Conservation (phyloP, 2,329 filamentous ascomycete species). For the Colletotrichum phormii region DNA sequence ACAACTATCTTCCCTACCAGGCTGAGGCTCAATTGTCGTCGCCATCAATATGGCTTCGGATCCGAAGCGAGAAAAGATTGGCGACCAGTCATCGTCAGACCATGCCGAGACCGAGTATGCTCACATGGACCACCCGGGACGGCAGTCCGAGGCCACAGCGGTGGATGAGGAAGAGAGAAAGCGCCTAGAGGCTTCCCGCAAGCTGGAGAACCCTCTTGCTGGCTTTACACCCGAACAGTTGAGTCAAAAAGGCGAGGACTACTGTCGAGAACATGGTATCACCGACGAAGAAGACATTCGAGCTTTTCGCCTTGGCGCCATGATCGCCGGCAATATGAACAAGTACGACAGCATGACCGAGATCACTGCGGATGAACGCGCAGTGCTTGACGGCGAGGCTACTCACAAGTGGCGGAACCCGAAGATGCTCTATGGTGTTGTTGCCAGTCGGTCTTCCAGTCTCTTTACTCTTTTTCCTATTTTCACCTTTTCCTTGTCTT, state of each 20-base stretch:
- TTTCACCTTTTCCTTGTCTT: no score
- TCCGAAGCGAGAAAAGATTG: conserved; percentile 9
- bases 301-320: conserved; percentile 69
- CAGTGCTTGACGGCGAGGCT: conserved; percentile 69
- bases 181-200: conserved; percentile 49
- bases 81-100: conserved; percentile 9
- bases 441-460: conserved; percentile 56
- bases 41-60: conserved; percentile 12
- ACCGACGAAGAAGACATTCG: conserved; percentile 66
- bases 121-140: conserved; percentile 17
- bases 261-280: conserved; percentile 66
- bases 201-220: conserved; percentile 55
- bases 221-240: conserved; percentile 59
- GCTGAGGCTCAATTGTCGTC: neutral
- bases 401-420: conserved; percentile 77
- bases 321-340: conserved; percentile 65
- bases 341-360: conserved; percentile 62
- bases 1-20: neutral
- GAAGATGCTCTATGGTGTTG: conserved; percentile 71
- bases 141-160: conserved; percentile 22
- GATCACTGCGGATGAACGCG: conserved; percentile 68
- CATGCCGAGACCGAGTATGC: conserved; percentile 1
- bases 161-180: conserved; percentile 42
- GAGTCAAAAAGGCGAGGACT: conserved; percentile 66
- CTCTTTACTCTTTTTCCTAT: no score